These are phyloP conservation scores for Nicotiana noctiflora DNA, from an alignment of 257 asterid genomes.

Conservation along the genomic window DNA sequence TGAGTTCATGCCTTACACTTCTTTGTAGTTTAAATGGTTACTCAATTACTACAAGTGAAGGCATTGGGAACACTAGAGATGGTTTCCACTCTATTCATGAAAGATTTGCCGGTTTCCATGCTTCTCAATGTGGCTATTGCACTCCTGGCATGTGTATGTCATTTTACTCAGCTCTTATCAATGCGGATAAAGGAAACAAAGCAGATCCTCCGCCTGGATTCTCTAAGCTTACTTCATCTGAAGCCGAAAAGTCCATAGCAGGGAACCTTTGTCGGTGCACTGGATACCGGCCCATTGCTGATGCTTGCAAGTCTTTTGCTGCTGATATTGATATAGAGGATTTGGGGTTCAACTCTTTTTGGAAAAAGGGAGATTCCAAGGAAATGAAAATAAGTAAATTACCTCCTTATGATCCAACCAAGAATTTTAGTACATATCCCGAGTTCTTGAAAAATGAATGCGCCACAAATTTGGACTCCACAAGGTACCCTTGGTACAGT, in stretches of 20 bases:
- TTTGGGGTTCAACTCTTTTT: slow-evolving; percentile 56
- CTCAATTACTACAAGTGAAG: slow-evolving; percentile 66
- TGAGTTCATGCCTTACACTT: slow-evolving; percentile 69
- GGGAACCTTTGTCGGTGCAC: slow-evolving; percentile 74
- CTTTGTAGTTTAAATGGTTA: slow-evolving; percentile 61
- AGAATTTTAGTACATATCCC: slow-evolving; percentile 22
- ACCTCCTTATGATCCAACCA: slow-evolving; percentile 36
- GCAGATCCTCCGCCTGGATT: slow-evolving; percentile 42
- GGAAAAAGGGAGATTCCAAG: slow-evolving; percentile 40
- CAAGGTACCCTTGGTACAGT: slow-evolving; percentile 46
- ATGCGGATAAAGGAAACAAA: slow-evolving; percentile 38
- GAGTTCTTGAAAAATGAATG: slow-evolving; percentile 25
- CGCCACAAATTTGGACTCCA: slow-evolving; percentile 22
- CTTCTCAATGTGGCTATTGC: slow-evolving; percentile 81
- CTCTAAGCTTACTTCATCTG: slow-evolving; percentile 50
- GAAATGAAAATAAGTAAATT: slow-evolving; percentile 28
- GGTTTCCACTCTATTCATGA: slow-evolving; percentile 74
- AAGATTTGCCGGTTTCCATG: slow-evolving; percentile 68
- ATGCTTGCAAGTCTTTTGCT: slow-evolving; percentile 69
- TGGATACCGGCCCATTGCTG: slow-evolving; percentile 72
- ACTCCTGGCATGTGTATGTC: slow-evolving; percentile 84
- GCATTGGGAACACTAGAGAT: slow-evolving; percentile 61
- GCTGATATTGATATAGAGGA: slow-evolving; percentile 63
- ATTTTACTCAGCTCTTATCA: slow-evolving; percentile 47
- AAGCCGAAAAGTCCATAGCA: slow-evolving; percentile 55